Percentiles rank a stretch among this genome's conserved stretches.
phyloP scores from a whole-genome alignment of 2,329 filamentous ascomycete genomes.

The Paecilomyces sp. region DNA sequence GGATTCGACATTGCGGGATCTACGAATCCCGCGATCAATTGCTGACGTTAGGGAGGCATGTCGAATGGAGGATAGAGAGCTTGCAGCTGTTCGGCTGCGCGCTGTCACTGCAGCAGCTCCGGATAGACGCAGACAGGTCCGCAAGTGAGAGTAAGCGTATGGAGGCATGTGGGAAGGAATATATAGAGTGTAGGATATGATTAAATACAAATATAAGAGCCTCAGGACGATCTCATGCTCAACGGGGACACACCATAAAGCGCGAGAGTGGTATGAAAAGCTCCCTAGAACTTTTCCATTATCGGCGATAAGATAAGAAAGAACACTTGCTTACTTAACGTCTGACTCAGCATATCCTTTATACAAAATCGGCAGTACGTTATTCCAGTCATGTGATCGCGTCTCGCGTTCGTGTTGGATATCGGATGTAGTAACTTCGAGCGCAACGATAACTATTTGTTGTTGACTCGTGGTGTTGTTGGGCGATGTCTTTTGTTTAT shows the following conservation, averaged over 20 bases:
- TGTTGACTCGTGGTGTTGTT: background rate
- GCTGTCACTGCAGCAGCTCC: background rate
- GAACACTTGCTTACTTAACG: background rate
- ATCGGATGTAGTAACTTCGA: background rate
- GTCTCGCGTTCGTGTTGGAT: background rate
- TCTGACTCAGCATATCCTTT: background rate
- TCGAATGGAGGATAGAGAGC: conserved; percentile 22
- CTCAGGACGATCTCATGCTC: too few species aligned
- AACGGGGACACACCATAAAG: too few species aligned
- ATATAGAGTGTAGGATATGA: background rate
- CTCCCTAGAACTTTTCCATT: background rate
- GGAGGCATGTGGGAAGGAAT: conserved; percentile 3
- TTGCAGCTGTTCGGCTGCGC: conserved; percentile 1
- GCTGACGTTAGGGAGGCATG: conserved; percentile 58
- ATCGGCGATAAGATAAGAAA: background rate
- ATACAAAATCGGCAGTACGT: background rate
- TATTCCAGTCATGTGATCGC: background rate
- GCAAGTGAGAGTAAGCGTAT: conserved; percentile 3
- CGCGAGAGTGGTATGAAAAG: background rate
- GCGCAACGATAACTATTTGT: background rate
- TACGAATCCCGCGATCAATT: conserved; percentile 60
- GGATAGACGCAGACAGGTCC: conserved; percentile 10
- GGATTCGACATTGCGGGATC: conserved; percentile 19
- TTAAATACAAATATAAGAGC: background rate
- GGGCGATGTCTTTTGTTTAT: background rate